phyloP scores from a whole-genome alignment of 371 early-diverging fungal species.

The Rhizopus microsporus region DNA sequence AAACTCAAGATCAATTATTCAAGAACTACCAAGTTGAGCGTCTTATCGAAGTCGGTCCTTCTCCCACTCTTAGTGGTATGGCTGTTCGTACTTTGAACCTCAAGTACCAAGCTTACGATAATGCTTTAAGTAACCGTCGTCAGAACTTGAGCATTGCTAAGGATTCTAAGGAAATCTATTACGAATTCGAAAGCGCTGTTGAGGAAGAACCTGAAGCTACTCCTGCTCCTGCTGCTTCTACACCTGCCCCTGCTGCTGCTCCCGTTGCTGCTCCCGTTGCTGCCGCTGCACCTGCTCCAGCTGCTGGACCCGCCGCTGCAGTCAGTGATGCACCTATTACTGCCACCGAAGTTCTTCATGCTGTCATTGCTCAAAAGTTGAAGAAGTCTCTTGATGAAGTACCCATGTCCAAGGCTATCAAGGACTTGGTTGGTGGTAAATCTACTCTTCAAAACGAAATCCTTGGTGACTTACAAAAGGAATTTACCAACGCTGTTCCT shows the following conservation, averaged over 20 bases:
- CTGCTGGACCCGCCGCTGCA: slow-evolving; percentile 25
- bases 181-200: slow-evolving; percentile 73
- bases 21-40: slow-evolving; percentile 80
- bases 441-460: slow-evolving; percentile 97
- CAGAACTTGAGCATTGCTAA: slow-evolving; percentile 85
- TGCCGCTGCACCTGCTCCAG: slow-evolving; percentile 9
- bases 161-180: slow-evolving; percentile 92
- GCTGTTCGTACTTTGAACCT: slow-evolving; percentile 92
- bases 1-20: slow-evolving; percentile 94
- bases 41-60: slow-evolving; percentile 91
- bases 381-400: slow-evolving; percentile 83
- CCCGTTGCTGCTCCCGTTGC: slow-evolving; percentile 50
- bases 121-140: slow-evolving; percentile 89
- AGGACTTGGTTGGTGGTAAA: slow-evolving; percentile 95
- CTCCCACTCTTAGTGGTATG: slow-evolving; percentile 91
- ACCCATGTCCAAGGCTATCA: slow-evolving; percentile 79
- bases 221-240: slow-evolving; percentile 46
- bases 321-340: slow-evolving; percentile 77
- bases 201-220: slow-evolving; percentile 50
- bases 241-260: slow-evolving; percentile 54
- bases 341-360: slow-evolving; percentile 77
- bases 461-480: slow-evolving; percentile 92
- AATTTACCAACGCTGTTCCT: slow-evolving; percentile 84
- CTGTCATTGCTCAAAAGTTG: slow-evolving; percentile 89
- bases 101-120: slow-evolving; percentile 96